A percentile compares a stretch with the other conserved stretches of the same genome.
Conservation (phyloP, 2,329 filamentous ascomycete genomes). For the Fusarium camptoceras region DNA sequence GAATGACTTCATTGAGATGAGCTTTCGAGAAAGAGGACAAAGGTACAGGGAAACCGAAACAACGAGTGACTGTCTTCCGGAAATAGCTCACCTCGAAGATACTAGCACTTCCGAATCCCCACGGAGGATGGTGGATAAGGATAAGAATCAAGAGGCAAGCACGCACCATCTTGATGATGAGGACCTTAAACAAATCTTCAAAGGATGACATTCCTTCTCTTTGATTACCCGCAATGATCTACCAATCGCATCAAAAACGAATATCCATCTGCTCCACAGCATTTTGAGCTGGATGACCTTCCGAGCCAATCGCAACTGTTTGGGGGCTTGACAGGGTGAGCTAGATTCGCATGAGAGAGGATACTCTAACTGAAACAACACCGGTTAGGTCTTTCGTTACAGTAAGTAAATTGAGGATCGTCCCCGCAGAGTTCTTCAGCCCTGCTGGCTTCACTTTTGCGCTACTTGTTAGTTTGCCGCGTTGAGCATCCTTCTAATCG, state of each 20-base stretch:
- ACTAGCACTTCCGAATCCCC: background rate
- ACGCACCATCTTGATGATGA: constrained; percentile 17
- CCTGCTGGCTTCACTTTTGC: constrained; percentile 19
- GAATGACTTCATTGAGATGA: constrained; percentile 2
- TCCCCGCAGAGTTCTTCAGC: constrained; percentile 8
- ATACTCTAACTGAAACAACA: constrained; percentile 20
- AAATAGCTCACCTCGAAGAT: constrained; percentile 10
- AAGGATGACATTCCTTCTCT: background rate
- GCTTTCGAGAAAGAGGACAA: background rate
- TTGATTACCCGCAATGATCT: background rate
- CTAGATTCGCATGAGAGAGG: constrained; percentile 8
- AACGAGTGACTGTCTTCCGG: background rate
- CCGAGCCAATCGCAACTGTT: constrained; percentile 5
- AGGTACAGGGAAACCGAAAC: background rate
- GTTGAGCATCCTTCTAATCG: background rate
- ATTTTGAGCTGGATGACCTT: background rate
- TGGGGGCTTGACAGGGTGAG: background rate
- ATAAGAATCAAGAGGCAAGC: background rate
- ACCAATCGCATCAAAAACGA: background rate
- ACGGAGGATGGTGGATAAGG: background rate
- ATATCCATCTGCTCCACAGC: background rate
- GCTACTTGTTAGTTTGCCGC: background rate
- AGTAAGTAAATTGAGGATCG: background rate
- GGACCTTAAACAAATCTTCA: constrained; percentile 29
- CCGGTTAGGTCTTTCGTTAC: constrained; percentile 1